A percentile compares a stretch with the other conserved stretches of the same genome.
Conservation (phyloP, 345 rosid species). For the Mercurialis annua region DNA sequence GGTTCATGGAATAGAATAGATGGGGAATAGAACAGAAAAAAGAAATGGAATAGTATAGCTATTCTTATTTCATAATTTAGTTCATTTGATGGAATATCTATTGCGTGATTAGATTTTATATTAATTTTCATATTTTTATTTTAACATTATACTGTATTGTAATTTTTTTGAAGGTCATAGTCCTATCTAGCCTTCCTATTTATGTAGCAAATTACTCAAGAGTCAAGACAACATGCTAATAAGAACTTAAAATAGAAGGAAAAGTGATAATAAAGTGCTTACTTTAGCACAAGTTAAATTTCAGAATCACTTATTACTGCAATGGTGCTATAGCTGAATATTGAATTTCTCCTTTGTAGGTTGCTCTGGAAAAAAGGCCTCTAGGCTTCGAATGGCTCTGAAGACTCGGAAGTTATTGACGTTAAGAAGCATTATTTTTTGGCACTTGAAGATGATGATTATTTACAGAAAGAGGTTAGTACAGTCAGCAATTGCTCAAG, state of each 20-base stretch:
- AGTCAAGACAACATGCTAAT: too few relatives aligned
- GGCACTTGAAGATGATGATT: background rate
- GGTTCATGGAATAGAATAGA: too few relatives aligned
- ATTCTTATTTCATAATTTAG: too few relatives aligned
- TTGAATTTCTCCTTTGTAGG: conserved; percentile 18
- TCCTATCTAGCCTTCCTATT: background rate
- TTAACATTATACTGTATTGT: too few relatives aligned
- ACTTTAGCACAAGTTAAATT: background rate
- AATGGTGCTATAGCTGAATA: background rate
- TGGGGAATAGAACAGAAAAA: too few relatives aligned
- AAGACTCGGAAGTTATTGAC: background rate
- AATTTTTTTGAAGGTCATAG: background rate
- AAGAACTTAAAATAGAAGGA: background rate
- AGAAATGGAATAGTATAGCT: too few relatives aligned
- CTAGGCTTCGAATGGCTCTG: background rate
- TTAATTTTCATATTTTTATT: too few relatives aligned
- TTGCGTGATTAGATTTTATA: too few relatives aligned
- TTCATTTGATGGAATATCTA: too few relatives aligned
- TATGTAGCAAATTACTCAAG: too few relatives aligned
- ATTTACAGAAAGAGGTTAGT: conserved; percentile 19
- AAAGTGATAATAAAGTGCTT: background rate
- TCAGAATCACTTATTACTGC: background rate
- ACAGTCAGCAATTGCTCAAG: background rate
- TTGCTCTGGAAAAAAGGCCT: conserved; percentile 4
- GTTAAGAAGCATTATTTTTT: conserved; percentile 4